A percentile compares a stretch with the other conserved stretches of the same genome.
Evolutionary conservation across 2,329 filamentous ascomycete species (phyloP).

Genomic region (Sporothrix humicola): DNA sequence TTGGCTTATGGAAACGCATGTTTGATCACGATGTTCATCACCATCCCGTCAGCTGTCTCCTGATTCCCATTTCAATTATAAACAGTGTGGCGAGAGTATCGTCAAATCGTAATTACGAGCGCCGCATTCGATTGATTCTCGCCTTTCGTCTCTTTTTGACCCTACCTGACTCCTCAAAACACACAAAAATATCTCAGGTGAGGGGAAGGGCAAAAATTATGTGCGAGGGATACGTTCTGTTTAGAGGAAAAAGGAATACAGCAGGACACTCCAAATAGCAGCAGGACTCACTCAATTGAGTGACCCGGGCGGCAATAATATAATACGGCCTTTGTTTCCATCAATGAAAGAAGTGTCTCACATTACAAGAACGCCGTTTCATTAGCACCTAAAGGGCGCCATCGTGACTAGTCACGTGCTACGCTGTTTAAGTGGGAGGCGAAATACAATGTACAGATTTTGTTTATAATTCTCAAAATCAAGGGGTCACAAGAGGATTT

Average conservation of each 20-base stretch:
- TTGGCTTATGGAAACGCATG: too few relatives aligned
- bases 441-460: neutral
- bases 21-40: too few relatives aligned
- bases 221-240: neutral
- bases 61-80: neutral
- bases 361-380: neutral
- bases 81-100: neutral
- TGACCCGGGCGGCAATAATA: neutral
- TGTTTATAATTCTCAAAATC: too few relatives aligned
- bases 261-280: neutral
- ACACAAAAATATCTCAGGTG: neutral
- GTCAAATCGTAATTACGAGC: too few relatives aligned
- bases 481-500: too few relatives aligned
- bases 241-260: neutral
- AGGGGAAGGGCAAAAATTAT: neutral
- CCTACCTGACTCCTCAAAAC: neutral
- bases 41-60: too few relatives aligned
- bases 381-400: too few relatives aligned
- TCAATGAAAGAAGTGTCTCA: constrained; percentile 13
- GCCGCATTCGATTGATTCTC: neutral
- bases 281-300: neutral
- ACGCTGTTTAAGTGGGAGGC: neutral
- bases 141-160: neutral
- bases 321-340: constrained; percentile 6
- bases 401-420: constrained; percentile 38